Evolutionary conservation across 345 rosid species (phyloP).

Genomic region (Eucalyptus marginata): DNA sequence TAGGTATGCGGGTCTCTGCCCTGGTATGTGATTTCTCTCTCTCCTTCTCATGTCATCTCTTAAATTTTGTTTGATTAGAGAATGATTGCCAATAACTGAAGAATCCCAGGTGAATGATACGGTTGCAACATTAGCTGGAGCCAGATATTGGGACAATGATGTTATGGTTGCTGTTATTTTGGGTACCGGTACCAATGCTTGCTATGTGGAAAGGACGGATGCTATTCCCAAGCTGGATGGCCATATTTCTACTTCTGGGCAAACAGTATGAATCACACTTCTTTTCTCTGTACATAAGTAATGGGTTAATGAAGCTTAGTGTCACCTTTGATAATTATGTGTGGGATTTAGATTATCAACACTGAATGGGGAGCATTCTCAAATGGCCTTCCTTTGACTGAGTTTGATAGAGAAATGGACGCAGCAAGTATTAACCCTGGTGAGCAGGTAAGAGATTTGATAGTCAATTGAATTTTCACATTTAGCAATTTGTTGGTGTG

Average conservation of each 20-base stretch:
- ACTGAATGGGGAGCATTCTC: constrained; percentile 94
- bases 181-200: constrained; percentile 92
- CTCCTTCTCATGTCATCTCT: background rate
- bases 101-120: constrained; percentile 59
- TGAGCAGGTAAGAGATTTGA: constrained; percentile 52
- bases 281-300: background rate
- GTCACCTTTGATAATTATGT: background rate
- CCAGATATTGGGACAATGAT: constrained; percentile 75
- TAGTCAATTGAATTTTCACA: background rate
- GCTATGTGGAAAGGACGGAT: constrained; percentile 64
- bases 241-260: constrained; percentile 21
- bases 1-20: constrained; percentile 76
- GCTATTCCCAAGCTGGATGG: constrained; percentile 53
- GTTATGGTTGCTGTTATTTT: constrained; percentile 83
- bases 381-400: constrained; percentile 54
- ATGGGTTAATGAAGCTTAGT: background rate
- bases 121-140: constrained; percentile 79
- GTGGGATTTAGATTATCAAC: constrained; percentile 44
- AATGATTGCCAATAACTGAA: background rate
- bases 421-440: constrained; percentile 64
- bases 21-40: constrained; percentile 24
- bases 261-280: constrained; percentile 21
- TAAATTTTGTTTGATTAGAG: background rate
- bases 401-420: constrained; percentile 69
- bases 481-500: background rate